Evolutionary conservation across 1,139 yeast genomes (phyloP).

Genomic region (Geotrichum cucujoidarum): DNA sequence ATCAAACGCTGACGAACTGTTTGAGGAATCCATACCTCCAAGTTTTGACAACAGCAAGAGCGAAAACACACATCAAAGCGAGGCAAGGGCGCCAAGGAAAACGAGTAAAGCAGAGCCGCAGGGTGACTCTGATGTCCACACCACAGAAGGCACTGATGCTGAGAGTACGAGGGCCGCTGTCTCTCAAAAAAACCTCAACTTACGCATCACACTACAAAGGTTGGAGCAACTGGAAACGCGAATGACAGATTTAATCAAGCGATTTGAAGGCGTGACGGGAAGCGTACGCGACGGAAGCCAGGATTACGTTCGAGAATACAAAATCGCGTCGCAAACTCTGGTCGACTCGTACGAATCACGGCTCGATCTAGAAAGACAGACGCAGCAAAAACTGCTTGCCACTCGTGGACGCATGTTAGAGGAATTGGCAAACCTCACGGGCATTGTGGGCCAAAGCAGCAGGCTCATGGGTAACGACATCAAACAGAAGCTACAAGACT

Average conservation of each 20-base stretch:
- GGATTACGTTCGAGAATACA: slow-evolving; percentile 24
- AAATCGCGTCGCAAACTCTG: slow-evolving; percentile 22
- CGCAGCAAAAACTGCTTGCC: slow-evolving; percentile 17
- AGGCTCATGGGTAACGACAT: slow-evolving; percentile 5
- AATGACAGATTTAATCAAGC: slow-evolving; percentile 23
- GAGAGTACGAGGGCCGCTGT: slow-evolving; percentile 4
- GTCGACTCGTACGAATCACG: slow-evolving; percentile 26
- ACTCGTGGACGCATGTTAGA: not conserved
- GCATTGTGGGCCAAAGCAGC: slow-evolving; percentile 2
- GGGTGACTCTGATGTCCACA: not conserved
- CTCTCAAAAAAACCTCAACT: slow-evolving; percentile 23
- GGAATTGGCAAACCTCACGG: slow-evolving; percentile 6
- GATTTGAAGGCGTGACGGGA: slow-evolving; percentile 26
- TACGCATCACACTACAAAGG: slow-evolving; percentile 29
- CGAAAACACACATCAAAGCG: not conserved
- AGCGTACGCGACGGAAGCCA: slow-evolving; percentile 23
- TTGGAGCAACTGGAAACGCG: slow-evolving; percentile 27
- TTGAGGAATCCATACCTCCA: not conserved
- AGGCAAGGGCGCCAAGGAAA: not conserved
- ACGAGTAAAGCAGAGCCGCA: not conserved
- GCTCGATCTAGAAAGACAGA: slow-evolving; percentile 23
- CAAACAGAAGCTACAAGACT: not conserved
- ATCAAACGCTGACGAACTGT: not conserved
- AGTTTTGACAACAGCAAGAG: not conserved
- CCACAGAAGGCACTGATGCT: not conserved